Evolutionary conservation across 2,329 filamentous ascomycete genomes (phyloP), one percentile per base, ranked within the genome.

Genomic region (Colletotrichum musae): DNA sequence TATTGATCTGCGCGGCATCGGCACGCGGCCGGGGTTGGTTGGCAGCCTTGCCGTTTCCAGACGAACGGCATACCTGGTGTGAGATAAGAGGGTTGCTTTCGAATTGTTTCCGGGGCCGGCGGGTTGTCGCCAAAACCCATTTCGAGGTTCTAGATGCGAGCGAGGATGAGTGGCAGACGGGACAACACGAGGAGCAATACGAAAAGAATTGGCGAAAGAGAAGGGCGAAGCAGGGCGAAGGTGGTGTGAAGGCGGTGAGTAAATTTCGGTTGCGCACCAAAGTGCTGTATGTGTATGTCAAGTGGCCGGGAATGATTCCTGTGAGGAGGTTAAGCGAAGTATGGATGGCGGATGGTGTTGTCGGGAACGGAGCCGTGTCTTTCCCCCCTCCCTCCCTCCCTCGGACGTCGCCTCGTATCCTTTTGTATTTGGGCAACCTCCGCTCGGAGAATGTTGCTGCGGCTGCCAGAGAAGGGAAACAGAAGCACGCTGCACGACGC

Each of bases 81-180:
- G 43, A 66, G 67, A 70, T 70, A 70, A 70, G 67, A 67, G 63
- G 62, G 67, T 70, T 70, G 51, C 67, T 67, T 61, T 56, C 61
- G 56, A n/a, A 16, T 52, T 43, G 16, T 65, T 68, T 66, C 48
- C 50, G 58, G 57, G 26, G 28, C 10, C 39, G 43, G 52, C 21
- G 41, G 53, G 41, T 52, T 36, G 53, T 54, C 41, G 15, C 48
- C 32, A 41, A 24, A 58, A 36, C 48, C n/a, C 2, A 5, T 48
- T 36, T 32, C 32, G 67, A 15, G 39, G 5, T 15, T 4, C 57
- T 5, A 36, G 18, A 47, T 54, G 39, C 50, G 47, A 54, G 59
- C 39, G 39, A 62, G 50, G 52, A 36, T 36, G 32, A 2, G 10
- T 36, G n/a, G 50, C 43, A 18, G 36, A 26, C 41, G 32, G 48